Conservation (phyloP, 78 protist species). For the Anaeramoeba flamelloides region DNA sequence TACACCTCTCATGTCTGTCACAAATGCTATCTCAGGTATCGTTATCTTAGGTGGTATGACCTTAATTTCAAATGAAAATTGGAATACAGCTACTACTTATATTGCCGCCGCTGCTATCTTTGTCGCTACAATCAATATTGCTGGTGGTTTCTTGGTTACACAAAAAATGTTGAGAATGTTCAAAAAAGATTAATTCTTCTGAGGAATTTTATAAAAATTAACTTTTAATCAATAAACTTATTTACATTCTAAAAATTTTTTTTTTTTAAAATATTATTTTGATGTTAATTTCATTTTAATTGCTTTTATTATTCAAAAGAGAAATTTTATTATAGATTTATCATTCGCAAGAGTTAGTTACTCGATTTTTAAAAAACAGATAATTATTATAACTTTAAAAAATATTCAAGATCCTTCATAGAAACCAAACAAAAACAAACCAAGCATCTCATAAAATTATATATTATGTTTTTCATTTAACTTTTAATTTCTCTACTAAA, state of each 20-base stretch:
- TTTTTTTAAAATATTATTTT: background rate
- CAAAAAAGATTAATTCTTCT: constrained; percentile 14
- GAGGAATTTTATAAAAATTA: no score
- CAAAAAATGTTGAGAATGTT: constrained; percentile 88
- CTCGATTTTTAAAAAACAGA: background rate
- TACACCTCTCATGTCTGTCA: constrained; percentile 90
- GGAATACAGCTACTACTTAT: background rate
- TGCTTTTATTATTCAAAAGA: constrained; percentile 1
- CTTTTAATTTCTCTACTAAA: no score
- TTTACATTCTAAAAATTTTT: background rate
- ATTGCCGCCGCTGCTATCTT: constrained; percentile 54
- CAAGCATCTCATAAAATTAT: constrained; percentile 1
- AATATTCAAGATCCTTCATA: no score
- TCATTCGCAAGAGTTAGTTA: background rate
- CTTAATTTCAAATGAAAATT: background rate
- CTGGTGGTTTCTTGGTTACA: constrained; percentile 89
- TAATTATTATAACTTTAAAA: background rate
- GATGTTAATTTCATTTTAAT: background rate
- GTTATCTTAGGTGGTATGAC: constrained; percentile 77
- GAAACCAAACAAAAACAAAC: no score
- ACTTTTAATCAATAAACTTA: background rate
- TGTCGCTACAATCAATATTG: constrained; percentile 72
- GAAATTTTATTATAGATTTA: background rate
- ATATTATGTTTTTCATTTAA: background rate
- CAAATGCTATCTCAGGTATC: constrained; percentile 93